Evolutionary conservation across 192 early-diverging fungal species (phyloP), one percentile per base, ranked within the genome.

Genomic region (Oehlia diaphana): DNA sequence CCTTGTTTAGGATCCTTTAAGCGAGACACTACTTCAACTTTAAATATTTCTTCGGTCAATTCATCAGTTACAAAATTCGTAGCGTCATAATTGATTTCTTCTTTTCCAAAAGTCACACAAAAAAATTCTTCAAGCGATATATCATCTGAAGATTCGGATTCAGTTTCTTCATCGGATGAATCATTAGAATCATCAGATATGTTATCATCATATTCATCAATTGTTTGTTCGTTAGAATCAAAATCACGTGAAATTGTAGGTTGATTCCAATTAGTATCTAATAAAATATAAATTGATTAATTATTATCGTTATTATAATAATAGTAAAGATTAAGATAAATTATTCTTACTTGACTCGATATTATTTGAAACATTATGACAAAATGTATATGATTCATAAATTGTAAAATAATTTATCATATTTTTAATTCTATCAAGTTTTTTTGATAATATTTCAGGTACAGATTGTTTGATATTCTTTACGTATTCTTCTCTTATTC

Each of bases 21-120:
- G 2, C 9, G 9, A n/a, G 33, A 13, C 42, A 1, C 69, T 4
- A 71, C 69, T n/a, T n/a, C 3, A 19, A 7, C 3, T 39, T 44
- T 33, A 33, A 71, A 33, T n/a, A 71, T 0, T 6, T 71, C 37
- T n/a, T 31, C 69, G 4, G 19, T 42, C 21, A 71, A 71, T 71
- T 71, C 69, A 37, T 42, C 69, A 1, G 33, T 39, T 37, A 71
- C 69, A n/a, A 71, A 71, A 39, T 71, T n/a, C 1, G 69, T 71
- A 39, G 39, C 21, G 4, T 71, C 69, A 44, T 37, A 71, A 39
- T 71, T 39, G 13, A 71, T n/a, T 12, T n/a, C 10, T 3, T 71
- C 21, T 1, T 31, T n/a, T 21, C 69, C 69, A n/a, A 71, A 71
- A 3, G 69, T 47, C 3, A 71, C 12, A 6, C 42, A 2, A 42